Evolutionary conservation across 2,329 filamentous ascomycete genomes (phyloP), one percentile per base, ranked within the genome.

Genomic region (Fusarium xylarioides): DNA sequence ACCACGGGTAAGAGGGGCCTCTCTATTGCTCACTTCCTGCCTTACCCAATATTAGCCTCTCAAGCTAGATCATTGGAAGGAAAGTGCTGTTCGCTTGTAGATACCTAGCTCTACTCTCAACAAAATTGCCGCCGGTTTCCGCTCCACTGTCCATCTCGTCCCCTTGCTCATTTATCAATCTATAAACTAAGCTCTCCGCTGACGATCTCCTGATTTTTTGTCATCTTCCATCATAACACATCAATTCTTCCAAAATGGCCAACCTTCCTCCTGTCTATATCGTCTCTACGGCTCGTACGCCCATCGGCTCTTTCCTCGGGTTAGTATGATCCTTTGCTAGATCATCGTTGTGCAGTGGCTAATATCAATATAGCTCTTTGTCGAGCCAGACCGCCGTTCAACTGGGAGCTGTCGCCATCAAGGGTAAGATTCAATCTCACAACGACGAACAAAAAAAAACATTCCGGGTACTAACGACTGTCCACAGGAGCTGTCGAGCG

Each of bases 231-330:
- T 47, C 66, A 52, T 59, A 68, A 55, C 44, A 52, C 52, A 66
- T 66, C 63, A 30, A 65, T 40, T 54, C 70, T 58, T 54, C 58
- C 84, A 90, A 78, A 68, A 97, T 97, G 93, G 88, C 94, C 81
- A 90, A 90, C 77, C 89, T 95, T 74, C 92, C 94, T 75, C 89
- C 95, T 67, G 95, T 99, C 76, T 99, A 99, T 86, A 98, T 99
- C 80, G 95, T 98, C 81, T 96, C 96, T 67, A 92, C 91, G 74
- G 93, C 91, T 80, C 91, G 95, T 84, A 99, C 96, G 74, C 96
- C 96, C 59, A 89, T 97, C 75, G 96, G 96, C 79, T 95, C 93
- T 75, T 99, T 99, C 86, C 90, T 97, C 80, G 96, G 96, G 94
- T 97, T 85, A 71, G 82, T 44, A 32, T 18, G 15, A 38, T 4